These are phyloP conservation scores for Domatiomyces globalis DNA, from an alignment of 2,329 filamentous ascomycete species.

Conservation along the genomic window DNA sequence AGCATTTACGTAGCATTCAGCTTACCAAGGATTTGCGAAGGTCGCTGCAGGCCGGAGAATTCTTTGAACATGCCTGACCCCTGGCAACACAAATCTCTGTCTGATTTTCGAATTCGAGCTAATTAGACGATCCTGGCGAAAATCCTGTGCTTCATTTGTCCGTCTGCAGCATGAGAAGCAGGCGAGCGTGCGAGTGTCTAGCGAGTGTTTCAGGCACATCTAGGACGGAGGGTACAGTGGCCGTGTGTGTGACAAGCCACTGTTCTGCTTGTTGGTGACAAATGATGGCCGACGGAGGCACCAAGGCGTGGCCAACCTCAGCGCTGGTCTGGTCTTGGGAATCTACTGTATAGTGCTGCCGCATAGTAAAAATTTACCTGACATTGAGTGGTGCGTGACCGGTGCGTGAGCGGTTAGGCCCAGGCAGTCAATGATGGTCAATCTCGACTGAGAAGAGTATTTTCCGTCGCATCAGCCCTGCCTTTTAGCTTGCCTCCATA, in stretches of 20 bases:
- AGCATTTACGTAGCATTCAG: neutral
- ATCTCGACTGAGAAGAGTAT: too few relatives aligned
- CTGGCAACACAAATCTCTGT: neutral
- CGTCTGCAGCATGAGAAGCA: neutral
- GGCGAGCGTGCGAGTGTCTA: neutral
- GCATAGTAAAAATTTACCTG: neutral
- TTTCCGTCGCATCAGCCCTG: too few relatives aligned
- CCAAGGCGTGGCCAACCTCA: neutral
- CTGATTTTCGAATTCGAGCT: neutral
- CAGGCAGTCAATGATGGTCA: too few relatives aligned
- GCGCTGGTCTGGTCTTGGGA: neutral
- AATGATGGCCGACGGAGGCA: neutral
- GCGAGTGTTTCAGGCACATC: neutral
- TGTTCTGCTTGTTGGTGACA: neutral
- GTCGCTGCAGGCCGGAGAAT: neutral
- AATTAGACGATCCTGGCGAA: neutral
- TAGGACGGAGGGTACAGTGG: neutral
- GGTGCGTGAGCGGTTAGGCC: too few relatives aligned
- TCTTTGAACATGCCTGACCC: neutral
- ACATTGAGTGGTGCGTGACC: too few relatives aligned
- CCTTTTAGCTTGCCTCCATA: neutral
- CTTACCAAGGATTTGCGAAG: neutral
- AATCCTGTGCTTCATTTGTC: neutral
- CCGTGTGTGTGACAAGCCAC: neutral
- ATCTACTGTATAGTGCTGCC: neutral